phyloP scores from a whole-genome alignment of 208 protist species.

The Phytomonas sp. region DNA sequence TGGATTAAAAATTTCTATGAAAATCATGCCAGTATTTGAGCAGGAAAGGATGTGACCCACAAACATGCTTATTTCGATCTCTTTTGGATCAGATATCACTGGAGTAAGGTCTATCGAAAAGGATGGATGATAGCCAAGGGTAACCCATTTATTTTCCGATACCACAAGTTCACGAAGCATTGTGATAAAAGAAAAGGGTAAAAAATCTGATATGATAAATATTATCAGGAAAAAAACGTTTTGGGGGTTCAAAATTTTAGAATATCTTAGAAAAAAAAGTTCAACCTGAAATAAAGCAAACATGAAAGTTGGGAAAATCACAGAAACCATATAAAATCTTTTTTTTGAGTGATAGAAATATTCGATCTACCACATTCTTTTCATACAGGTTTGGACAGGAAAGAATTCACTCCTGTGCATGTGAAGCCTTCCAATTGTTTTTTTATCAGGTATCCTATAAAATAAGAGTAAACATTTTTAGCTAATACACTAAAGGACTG shows the following conservation, averaged over 20 bases:
- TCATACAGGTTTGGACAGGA: not conserved
- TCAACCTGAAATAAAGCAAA: not conserved
- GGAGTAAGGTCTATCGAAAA: not conserved
- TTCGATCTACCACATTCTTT: not conserved
- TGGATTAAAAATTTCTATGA: not conserved
- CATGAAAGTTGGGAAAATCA: not conserved
- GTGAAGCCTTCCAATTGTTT: not conserved
- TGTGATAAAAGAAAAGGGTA: not conserved
- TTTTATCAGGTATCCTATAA: not conserved
- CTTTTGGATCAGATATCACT: not conserved
- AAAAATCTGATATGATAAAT: not conserved
- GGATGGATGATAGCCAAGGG: not conserved
- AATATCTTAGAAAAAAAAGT: too few relatives aligned
- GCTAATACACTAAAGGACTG: not conserved
- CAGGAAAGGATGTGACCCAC: not conserved
- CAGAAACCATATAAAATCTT: not conserved
- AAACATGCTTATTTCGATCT: not conserved
- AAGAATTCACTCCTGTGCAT: not conserved
- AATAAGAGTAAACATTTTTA: not conserved
- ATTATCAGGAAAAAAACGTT: not conserved
- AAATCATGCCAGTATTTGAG: not conserved
- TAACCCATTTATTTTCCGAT: not conserved
- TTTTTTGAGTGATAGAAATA: not conserved
- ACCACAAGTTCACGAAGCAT: not conserved
- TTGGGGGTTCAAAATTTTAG: too few relatives aligned